phyloP scores from a whole-genome alignment of 148 eudicot genomes.

The Arctostaphylos glauca region DNA sequence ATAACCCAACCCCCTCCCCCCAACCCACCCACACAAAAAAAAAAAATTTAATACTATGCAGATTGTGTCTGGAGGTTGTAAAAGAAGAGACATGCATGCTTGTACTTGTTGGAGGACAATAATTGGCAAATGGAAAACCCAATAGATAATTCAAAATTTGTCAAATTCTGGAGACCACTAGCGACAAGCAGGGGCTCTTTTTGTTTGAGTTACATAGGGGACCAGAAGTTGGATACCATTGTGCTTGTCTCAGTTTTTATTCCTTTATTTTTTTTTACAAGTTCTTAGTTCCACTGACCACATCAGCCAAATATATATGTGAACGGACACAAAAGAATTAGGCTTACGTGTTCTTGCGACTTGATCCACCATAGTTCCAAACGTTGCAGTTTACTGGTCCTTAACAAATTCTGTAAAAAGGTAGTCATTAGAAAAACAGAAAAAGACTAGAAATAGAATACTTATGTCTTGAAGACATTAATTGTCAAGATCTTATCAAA shows the following conservation, averaged over 20 bases:
- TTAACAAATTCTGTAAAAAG: conserved; percentile 55
- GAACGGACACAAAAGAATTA: neutral
- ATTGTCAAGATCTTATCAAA: neutral
- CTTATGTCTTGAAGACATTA: neutral
- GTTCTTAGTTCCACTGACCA: neutral
- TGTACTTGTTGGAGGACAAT: neutral
- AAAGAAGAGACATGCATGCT: neutral
- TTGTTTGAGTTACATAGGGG: neutral
- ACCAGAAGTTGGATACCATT: neutral
- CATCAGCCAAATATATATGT: neutral
- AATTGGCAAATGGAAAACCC: neutral
- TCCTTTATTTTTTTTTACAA: neutral
- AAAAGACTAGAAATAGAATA: neutral
- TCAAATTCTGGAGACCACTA: neutral
- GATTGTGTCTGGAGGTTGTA: too few relatives aligned
- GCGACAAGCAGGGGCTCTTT: neutral
- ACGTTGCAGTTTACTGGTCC: conserved; percentile 49
- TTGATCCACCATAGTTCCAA: conserved; percentile 55
- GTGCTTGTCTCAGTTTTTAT: neutral
- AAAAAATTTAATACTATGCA: neutral
- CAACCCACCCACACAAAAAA: too few relatives aligned
- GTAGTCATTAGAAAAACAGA: conserved; percentile 3
- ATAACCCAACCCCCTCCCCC: neutral
- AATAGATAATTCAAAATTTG: neutral
- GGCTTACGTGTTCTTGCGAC: conserved; percentile 61